A percentile compares a stretch with the other conserved stretches of the same genome.
phyloP scores from a whole-genome alignment of 805 yeast species.

The Lipomyces chichibuensis region DNA sequence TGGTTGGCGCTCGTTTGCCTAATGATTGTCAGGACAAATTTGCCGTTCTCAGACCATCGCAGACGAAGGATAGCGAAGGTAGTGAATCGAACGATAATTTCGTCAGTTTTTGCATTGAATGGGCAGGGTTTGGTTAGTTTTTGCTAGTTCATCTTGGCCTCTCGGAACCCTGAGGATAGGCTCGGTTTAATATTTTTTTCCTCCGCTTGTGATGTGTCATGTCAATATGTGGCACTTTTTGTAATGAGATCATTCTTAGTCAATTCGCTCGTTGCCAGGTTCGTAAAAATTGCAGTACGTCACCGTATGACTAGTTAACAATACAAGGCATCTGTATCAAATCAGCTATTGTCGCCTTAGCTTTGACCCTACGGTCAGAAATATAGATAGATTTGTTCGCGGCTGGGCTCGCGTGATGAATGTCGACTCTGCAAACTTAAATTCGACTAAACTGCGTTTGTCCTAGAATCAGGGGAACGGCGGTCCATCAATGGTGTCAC shows the following conservation, averaged over 20 bases:
- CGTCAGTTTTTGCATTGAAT: conserved; percentile 73
- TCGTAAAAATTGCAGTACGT: too few species aligned
- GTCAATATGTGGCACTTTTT: background rate
- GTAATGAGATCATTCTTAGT: background rate
- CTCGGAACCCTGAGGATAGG: background rate
- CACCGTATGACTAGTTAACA: background rate
- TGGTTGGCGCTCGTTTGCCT: conserved; percentile 47
- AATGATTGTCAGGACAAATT: conserved; percentile 17
- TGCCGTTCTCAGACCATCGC: conserved; percentile 11
- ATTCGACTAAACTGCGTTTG: background rate
- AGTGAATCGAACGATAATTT: conserved; percentile 37
- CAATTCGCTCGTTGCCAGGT: background rate
- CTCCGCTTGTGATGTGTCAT: background rate
- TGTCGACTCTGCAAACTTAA: too few species aligned
- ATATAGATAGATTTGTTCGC: too few species aligned
- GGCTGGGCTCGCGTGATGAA: too few species aligned
- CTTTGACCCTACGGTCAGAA: background rate
- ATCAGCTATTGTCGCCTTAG: background rate
- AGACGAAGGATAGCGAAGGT: background rate
- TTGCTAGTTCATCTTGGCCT: too few species aligned
- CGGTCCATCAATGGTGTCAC: background rate
- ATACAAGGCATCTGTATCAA: background rate
- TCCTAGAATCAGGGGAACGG: background rate
- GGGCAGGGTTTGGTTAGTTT: conserved; percentile 91
- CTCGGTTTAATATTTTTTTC: background rate